These are phyloP conservation scores for Alternaria panax DNA, from an alignment of 2,329 filamentous ascomycete genomes.

Conservation along the genomic window DNA sequence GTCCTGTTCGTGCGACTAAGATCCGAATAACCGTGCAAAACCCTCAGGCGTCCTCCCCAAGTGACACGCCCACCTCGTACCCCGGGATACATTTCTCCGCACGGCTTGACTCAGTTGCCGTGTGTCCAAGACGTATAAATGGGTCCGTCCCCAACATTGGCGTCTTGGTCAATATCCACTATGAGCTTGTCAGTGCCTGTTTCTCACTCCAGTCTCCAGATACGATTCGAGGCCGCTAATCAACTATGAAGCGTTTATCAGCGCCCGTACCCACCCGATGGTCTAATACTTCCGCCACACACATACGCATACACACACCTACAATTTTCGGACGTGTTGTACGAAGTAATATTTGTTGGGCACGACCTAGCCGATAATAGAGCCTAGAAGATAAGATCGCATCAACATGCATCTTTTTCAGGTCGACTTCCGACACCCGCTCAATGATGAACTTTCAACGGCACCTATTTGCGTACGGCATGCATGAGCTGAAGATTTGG, in stretches of 20 bases:
- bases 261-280: background rate
- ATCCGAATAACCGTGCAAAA: background rate
- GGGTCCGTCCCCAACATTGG: conserved; percentile 15
- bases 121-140: conserved; percentile 13
- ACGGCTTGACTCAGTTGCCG: background rate
- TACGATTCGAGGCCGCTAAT: background rate
- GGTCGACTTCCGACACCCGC: conserved; percentile 79
- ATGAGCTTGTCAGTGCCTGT: background rate
- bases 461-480: conserved; percentile 78
- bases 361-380: conserved; percentile 67
- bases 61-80: background rate
- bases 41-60: background rate
- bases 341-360: conserved; percentile 55
- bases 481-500: conserved; percentile 72
- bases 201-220: background rate
- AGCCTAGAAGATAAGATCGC: conserved; percentile 63
- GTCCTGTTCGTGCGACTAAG: background rate
- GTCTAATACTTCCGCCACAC: background rate
- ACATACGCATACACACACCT: background rate
- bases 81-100: conserved; percentile 1
- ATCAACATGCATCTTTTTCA: conserved; percentile 74
- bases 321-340: background rate
- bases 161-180: conserved; percentile 9
- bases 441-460: conserved; percentile 80
- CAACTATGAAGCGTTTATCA: background rate